Base-by-base conservation (phyloP, 805 yeast species). In the Wickerhamomyces xylosicus region DNA sequence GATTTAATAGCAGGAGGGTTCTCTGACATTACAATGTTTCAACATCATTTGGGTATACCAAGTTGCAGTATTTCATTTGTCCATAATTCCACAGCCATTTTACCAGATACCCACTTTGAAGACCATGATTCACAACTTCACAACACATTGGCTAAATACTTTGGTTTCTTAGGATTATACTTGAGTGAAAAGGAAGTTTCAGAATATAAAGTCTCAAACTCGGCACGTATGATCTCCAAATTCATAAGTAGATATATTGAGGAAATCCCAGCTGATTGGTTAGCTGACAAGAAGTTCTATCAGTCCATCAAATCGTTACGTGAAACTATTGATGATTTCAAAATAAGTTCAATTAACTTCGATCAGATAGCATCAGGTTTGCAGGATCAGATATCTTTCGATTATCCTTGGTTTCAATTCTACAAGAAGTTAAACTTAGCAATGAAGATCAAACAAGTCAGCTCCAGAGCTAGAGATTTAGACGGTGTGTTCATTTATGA, bases 401-500 rank as follows among this genome's bases (percentile, higher is more conserved):
- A 85, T 48, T 81, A 72, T 49, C 87, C 96, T 1, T 82, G 95
- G 87, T 85, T 79, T 62, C 65, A 70, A 45, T 61, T 70, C 38
- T 69, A 66, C 46, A 71, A 66, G 46, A 85, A 85, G 56, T 52
- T 84, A 29, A 67, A 62, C 37, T 64, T 77, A 4, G 79, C 77
- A 37, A 69, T 80, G 14, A 69, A 71, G 39, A 63, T 80, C 41
- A 72, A 79, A 41, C 54, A 72, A 21, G 59, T 73, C 5, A 79
- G 79, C 46, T 61, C 63, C 38, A 74, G 71, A 48, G 50, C 52
- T 1, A 46, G 44, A 20, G 44, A 36, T 11, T 14, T 49, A n/a
- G 53, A 47, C 33, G 37, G 46, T 20, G 15, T 37, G 31, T 39
- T 50, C 31, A 28, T 28, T 14, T 13, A 28, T 28, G 31, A 21